Base-by-base conservation (phyloP, 2,329 filamentous ascomycete species). In the Pseudopithomyces maydicus region DNA sequence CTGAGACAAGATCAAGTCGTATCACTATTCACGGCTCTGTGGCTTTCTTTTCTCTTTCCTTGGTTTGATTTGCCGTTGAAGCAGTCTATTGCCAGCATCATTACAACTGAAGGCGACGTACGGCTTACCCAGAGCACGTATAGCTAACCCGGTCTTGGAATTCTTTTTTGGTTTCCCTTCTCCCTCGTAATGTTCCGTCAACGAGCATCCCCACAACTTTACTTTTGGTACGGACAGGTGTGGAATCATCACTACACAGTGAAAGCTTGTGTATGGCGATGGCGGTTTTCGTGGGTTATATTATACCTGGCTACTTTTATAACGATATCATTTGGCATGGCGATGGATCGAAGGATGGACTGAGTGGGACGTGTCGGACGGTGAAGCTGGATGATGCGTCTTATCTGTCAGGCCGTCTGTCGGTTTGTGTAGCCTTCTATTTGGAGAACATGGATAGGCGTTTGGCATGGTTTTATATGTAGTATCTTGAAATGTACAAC, bases 111-210 rank as follows among this genome's bases (percentile, higher is more conserved):
- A 52, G n/a, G 32, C 23, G 48, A 17, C 52, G 23, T 36, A 48
- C 26, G 48, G 11, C 17, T 35, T 45, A 36, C 43, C 23, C 15
- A 11, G n/a, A 47, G 41, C 23, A 42, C 22, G 5, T 32, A 51
- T n/a, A 23, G 11, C 15, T 38, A n/a, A 11, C 6, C 23, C 35
- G 43, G 41, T 48, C 23, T n/a, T 52, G 33, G 14, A 17, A 23
- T 42, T 11, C 10, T 35, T 32, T 47, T 33, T 15, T 23, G 26
- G 33, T 33, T 15, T 43, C 17, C 26, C 33, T 15, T 43, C 23
- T 38, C 41, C 43, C 54, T 56, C 52, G 52, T 56, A 23, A 17
- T 39, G 29, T 29, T 23, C 19, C 23, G 54, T 52, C 32, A 20
- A 26, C 20, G 29, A 51, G 42, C 42, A 43, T 55, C 17, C 39